Conservation (phyloP, 202 grass and related monocot species). For the Eragrostis tef region DNA sequence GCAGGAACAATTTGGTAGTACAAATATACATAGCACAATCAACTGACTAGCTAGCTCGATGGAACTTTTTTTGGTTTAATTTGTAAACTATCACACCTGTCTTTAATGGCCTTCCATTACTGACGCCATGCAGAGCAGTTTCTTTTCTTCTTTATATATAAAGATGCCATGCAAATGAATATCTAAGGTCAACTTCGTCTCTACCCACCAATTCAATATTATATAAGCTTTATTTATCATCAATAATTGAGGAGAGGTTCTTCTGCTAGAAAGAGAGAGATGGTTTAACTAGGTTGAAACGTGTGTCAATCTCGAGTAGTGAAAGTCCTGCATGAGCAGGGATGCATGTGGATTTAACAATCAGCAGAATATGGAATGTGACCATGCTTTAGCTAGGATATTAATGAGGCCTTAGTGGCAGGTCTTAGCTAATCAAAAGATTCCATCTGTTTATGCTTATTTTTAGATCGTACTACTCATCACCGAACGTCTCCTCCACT, state of each 20-base stretch:
- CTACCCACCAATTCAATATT: constrained; percentile 49
- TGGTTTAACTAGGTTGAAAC: constrained; percentile 50
- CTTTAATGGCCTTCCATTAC: constrained; percentile 11
- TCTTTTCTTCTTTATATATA: constrained; percentile 4
- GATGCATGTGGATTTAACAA: constrained; percentile 53
- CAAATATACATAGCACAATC: background rate
- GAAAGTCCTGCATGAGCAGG: constrained; percentile 32
- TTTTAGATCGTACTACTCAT: constrained; percentile 34
- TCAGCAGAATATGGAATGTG: constrained; percentile 58
- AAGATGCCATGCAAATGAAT: constrained; percentile 54
- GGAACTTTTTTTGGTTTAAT: constrained; percentile 7
- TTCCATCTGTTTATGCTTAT: constrained; percentile 53
- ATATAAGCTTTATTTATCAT: constrained; percentile 30
- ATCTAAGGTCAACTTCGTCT: constrained; percentile 49
- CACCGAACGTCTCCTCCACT: constrained; percentile 44
- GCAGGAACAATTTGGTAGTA: constrained; percentile 13
- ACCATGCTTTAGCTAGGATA: constrained; percentile 51
- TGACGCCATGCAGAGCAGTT: constrained; percentile 39
- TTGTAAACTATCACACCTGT: constrained; percentile 21
- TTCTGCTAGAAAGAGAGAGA: constrained; percentile 28
- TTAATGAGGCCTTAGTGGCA: constrained; percentile 56
- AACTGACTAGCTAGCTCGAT: constrained; percentile 27
- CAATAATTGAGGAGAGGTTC: constrained; percentile 53
- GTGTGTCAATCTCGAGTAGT: constrained; percentile 48
- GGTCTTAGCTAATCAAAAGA: constrained; percentile 56